These are phyloP conservation scores for Populus hybrid DNA, from an alignment of 441 rosid genomes.

Conservation along the genomic window DNA sequence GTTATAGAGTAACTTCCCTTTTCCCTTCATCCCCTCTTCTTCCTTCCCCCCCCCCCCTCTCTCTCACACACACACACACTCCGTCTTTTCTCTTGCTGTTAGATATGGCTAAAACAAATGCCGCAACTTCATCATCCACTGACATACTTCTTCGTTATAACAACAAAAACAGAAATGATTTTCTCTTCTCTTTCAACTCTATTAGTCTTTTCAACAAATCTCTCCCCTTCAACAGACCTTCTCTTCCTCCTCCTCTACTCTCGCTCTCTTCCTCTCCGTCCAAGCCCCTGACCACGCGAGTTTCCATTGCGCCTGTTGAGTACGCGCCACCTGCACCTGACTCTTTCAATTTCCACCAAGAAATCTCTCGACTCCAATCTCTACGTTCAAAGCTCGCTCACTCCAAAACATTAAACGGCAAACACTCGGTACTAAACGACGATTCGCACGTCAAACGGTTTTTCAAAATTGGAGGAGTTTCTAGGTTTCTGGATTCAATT, in stretches of 20 bases:
- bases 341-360: conserved; percentile 47
- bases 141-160: conserved; percentile 17
- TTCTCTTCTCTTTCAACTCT: conserved; percentile 23
- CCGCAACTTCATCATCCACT: neutral
- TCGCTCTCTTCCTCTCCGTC: conserved; percentile 11
- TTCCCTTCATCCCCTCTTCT: neutral
- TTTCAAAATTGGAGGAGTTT: conserved; percentile 32
- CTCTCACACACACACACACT: too few relatives aligned
- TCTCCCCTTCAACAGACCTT: conserved; percentile 23
- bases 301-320: conserved; percentile 69
- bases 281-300: conserved; percentile 35
- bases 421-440: conserved; percentile 35
- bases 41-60: neutral
- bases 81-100: neutral
- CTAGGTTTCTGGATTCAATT: conserved; percentile 34
- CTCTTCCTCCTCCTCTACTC: conserved; percentile 15
- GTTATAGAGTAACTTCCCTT: neutral
- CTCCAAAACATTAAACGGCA: conserved; percentile 31
- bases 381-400: conserved; percentile 47
- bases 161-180: conserved; percentile 8
- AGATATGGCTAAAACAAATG: conserved; percentile 34
- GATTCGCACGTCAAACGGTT: conserved; percentile 55
- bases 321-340: conserved; percentile 63
- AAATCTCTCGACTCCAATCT: conserved; percentile 63
- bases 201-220: conserved; percentile 20